These are phyloP conservation scores for Ajuga reptans DNA, from an alignment of 305 asterid genomes.

Conservation along the genomic window DNA sequence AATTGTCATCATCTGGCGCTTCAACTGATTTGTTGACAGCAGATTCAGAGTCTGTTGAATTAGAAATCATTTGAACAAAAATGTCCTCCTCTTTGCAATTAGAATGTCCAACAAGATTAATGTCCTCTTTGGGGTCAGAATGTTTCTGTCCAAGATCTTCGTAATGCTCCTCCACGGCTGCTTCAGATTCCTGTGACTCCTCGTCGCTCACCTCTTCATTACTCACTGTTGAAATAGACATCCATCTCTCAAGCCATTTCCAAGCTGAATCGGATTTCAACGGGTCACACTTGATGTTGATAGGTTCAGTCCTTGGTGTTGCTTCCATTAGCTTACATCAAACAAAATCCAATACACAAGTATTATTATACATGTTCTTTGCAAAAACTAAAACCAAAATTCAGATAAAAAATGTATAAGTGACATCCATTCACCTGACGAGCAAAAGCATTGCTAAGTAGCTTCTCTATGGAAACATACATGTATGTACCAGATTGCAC, in stretches of 20 bases:
- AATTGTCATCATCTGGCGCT: conserved; percentile 34
- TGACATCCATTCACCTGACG: conserved; percentile 53
- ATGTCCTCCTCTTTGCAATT: conserved; percentile 31
- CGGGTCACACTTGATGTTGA: conserved; percentile 85
- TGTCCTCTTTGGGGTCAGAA: conserved; percentile 27
- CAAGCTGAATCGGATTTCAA: conserved; percentile 75
- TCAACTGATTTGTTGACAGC: conserved; percentile 29
- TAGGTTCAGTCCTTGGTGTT: conserved; percentile 50
- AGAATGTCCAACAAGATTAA: conserved; percentile 24
- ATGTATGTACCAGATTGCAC: conserved; percentile 33
- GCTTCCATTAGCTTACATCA: conserved; percentile 66
- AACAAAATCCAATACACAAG: conserved; percentile 20
- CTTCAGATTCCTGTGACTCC: conserved; percentile 31
- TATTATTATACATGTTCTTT: not conserved
- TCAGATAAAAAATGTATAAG: conserved; percentile 8
- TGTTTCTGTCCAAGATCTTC: conserved; percentile 28
- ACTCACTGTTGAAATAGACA: conserved; percentile 54
- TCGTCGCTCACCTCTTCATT: conserved; percentile 32
- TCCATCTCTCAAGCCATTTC: conserved; percentile 97
- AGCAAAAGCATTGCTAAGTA: conserved; percentile 79
- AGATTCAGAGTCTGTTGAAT: conserved; percentile 26
- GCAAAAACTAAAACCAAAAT: conserved; percentile 12
- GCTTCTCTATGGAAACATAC: conserved; percentile 63
- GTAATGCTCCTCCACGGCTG: conserved; percentile 27
- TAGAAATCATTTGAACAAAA: conserved; percentile 25